A percentile compares a stretch with the other conserved stretches of the same genome.
Conservation (phyloP, 2,329 filamentous ascomycete genomes). For the Neurospora sp. region DNA sequence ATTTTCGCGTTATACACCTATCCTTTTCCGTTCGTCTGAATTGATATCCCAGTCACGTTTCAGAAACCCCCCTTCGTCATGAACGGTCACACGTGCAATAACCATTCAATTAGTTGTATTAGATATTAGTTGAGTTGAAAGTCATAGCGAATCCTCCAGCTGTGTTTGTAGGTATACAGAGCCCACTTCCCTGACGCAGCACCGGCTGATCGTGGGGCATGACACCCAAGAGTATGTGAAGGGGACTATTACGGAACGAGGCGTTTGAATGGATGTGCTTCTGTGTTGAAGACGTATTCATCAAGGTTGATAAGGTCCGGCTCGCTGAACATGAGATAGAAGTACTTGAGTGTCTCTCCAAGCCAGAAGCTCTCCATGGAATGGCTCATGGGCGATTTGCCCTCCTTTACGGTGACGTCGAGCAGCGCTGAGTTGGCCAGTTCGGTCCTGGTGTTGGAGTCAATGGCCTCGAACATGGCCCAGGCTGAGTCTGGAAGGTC, state of each 20-base stretch:
- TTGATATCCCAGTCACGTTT: not conserved
- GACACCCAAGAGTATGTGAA: not conserved
- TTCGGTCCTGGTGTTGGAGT: constrained; percentile 33
- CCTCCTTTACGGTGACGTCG: constrained; percentile 33
- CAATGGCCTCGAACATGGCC: constrained; percentile 40
- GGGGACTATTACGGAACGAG: constrained; percentile 1
- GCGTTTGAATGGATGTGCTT: constrained; percentile 11
- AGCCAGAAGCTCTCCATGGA: constrained; percentile 20
- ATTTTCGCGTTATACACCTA: not conserved
- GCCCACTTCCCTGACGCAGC: not conserved
- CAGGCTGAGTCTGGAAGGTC: constrained; percentile 42
- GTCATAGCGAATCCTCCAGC: not conserved
- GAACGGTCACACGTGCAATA: not conserved
- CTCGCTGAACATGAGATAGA: constrained; percentile 13
- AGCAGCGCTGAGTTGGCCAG: constrained; percentile 36
- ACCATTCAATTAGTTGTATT: not conserved
- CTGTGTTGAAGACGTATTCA: constrained; percentile 15
- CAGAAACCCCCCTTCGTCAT: not conserved
- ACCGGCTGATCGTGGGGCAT: not conserved
- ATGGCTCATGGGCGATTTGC: constrained; percentile 28
- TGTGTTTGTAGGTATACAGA: not conserved
- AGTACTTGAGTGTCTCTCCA: constrained; percentile 15
- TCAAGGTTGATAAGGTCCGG: constrained; percentile 10
- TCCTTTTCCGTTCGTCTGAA: not conserved
- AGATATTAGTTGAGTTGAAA: not conserved